Conservation (phyloP, 2,329 filamentous ascomycete species). For the Venturia carpophila region DNA sequence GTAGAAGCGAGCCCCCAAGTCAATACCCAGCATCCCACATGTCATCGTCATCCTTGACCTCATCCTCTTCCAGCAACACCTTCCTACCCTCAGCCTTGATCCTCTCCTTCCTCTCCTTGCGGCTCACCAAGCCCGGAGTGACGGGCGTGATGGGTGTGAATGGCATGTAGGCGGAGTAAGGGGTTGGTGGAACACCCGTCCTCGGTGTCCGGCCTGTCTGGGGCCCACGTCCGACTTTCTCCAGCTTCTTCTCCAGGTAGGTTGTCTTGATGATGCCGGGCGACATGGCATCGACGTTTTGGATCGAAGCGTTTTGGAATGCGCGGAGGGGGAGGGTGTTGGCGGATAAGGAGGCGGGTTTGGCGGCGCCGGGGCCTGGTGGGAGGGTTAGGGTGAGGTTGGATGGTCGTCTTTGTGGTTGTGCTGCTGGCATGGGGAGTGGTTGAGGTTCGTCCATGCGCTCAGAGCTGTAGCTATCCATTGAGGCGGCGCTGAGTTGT, state of each 20-base stretch:
- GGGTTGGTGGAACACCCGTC: constrained; percentile 55
- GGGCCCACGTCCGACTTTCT: constrained; percentile 25
- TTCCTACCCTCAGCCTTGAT: constrained; percentile 54
- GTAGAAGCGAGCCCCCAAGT: not conserved
- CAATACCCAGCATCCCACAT: constrained; percentile 42
- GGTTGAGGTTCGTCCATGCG: constrained; percentile 30
- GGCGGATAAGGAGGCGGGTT: constrained; percentile 12
- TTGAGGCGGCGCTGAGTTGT: constrained; percentile 25
- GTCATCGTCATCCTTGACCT: constrained; percentile 56
- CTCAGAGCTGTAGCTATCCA: constrained; percentile 21
- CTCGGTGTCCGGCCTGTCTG: constrained; percentile 39
- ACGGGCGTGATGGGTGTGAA: constrained; percentile 68
- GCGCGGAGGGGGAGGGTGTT: constrained; percentile 17
- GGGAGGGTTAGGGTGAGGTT: constrained; percentile 14
- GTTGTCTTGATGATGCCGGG: constrained; percentile 32
- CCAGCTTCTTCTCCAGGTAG: constrained; percentile 33
- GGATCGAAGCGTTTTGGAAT: constrained; percentile 9
- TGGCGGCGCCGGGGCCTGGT: constrained; percentile 15
- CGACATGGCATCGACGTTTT: not conserved
- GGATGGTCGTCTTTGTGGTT: constrained; percentile 26
- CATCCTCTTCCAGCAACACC: constrained; percentile 43
- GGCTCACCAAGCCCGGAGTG: constrained; percentile 66
- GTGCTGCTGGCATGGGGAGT: constrained; percentile 27
- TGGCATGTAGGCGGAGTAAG: constrained; percentile 73
- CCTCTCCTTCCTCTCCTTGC: constrained; percentile 61